Conservation (phyloP, 2,329 filamentous ascomycete genomes). For the Aspergillus pseudoglaucus region DNA sequence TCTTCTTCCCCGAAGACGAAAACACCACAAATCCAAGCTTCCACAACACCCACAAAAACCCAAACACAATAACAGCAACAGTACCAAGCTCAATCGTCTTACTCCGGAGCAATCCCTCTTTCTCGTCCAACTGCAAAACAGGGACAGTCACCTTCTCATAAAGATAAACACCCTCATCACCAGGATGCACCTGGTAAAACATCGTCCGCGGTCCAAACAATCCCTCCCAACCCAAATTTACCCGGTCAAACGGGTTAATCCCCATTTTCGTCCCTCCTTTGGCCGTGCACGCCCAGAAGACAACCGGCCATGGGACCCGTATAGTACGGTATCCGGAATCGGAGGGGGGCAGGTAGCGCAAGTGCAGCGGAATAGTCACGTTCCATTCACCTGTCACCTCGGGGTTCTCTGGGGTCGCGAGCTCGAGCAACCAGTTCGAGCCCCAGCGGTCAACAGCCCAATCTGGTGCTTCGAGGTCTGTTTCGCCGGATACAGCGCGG, state of each 20-base stretch:
- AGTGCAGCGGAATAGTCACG: conserved; percentile 65
- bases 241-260: conserved; percentile 76
- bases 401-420: conserved; percentile 50
- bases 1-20: conserved; percentile 12
- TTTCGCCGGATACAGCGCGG: conserved; percentile 64
- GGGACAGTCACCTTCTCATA: conserved; percentile 57
- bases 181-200: conserved; percentile 71
- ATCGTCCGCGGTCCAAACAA: conserved; percentile 69
- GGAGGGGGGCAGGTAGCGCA: conserved; percentile 69
- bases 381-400: conserved; percentile 21
- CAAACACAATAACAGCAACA: conserved; percentile 52
- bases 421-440: conserved; percentile 66
- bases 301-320: conserved; percentile 68
- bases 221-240: conserved; percentile 77
- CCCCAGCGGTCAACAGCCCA: conserved; percentile 76
- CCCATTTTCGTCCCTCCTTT: conserved; percentile 56
- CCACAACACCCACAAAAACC: conserved; percentile 65
- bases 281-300: conserved; percentile 85
- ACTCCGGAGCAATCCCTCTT: conserved; percentile 33
- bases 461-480: conserved; percentile 84
- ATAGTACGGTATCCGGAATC: conserved; percentile 49
- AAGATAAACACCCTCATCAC: conserved; percentile 26
- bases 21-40: conserved; percentile 41
- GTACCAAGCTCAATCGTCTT: conserved; percentile 50
- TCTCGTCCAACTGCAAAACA: conserved; percentile 53